phyloP scores from a whole-genome alignment of 2,329 filamentous ascomycete species.

The Neonectria hederae region DNA sequence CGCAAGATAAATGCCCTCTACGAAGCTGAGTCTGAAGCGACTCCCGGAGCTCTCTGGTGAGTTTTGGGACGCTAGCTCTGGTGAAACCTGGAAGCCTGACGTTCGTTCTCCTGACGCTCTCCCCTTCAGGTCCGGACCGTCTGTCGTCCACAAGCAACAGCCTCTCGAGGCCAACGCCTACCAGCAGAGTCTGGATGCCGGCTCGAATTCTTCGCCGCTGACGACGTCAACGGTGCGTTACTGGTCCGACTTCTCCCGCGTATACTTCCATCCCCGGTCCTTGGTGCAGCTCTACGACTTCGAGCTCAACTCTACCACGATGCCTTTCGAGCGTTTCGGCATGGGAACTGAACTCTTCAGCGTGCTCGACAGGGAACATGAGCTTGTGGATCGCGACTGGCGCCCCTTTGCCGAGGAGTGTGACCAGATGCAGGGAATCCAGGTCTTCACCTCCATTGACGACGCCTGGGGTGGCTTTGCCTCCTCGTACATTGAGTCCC shows the following conservation, averaged over 20 bases:
- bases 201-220: slow-evolving; percentile 71
- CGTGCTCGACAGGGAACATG: slow-evolving; percentile 79
- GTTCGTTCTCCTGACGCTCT: not conserved
- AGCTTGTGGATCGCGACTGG: slow-evolving; percentile 89
- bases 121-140: slow-evolving; percentile 70
- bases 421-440: slow-evolving; percentile 89
- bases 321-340: slow-evolving; percentile 92
- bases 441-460: slow-evolving; percentile 76
- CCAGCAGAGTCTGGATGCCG: slow-evolving; percentile 80
- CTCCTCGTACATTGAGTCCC: slow-evolving; percentile 75
- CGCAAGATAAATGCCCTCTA: slow-evolving; percentile 91
- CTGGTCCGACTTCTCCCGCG: slow-evolving; percentile 94
- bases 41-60: slow-evolving; percentile 48
- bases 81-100: not conserved
- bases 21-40: slow-evolving; percentile 59
- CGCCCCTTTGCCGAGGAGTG: slow-evolving; percentile 91
- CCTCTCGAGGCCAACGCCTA: slow-evolving; percentile 78
- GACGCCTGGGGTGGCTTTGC: slow-evolving; percentile 86
- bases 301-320: slow-evolving; percentile 80
- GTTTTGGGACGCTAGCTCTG: not conserved
- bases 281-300: slow-evolving; percentile 89
- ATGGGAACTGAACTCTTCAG: slow-evolving; percentile 81
- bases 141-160: slow-evolving; percentile 73
- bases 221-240: slow-evolving; percentile 81
- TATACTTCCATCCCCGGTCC: slow-evolving; percentile 92